Base-by-base conservation (phyloP, 176 grass and related monocot genomes). In the Triticum timopheevii region DNA sequence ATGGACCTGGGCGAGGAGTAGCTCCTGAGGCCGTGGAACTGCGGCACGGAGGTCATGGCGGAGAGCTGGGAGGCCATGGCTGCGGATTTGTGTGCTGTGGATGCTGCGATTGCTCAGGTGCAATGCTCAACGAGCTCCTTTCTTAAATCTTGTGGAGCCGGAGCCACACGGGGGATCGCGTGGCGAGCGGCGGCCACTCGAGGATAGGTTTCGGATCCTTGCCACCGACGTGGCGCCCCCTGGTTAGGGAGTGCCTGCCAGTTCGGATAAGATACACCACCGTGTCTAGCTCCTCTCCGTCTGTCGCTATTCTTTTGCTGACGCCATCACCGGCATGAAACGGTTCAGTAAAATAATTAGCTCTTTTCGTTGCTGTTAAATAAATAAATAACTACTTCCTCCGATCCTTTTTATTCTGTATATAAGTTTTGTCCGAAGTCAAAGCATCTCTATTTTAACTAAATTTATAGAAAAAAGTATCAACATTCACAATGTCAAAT, bases 61-160 rank as follows among this genome's bases (percentile, higher is more conserved):
- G 89, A 81, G 88, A 96, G 88, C 86, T 91, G 95, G 84, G 85
- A 88, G 27, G 96, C 86, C 96, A 98, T 98, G 87, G 61, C 77
- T 10, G 72, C 72, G 24, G 72, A 75, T 75, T 28, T 27, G 6
- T 74, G 20, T 8, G 42, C 13, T n/a, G 2, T 31, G 49, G 27
- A 62, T 38, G 16, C 9, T 31, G 27, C 65, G 39, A 13, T 49
- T 34, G 76, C 42, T 65, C 71, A n/a, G 50, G 58, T 65, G 80
- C 52, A 44, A 10, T 39, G 30, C 33, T 8, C 1, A 31, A 13
- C 16, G 10, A 20, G 69, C 34, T 61, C 61, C 78, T 34, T 80
- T 59, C 88, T 92, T 89, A 95, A 94, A 92, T 76, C 80, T 40
- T 67, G 83, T 35, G 85, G 68, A 38, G 42, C 19, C 91, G 71